These are phyloP conservation scores for Lipomyces chichibuensis DNA, from an alignment of 805 yeast genomes.

Conservation along the genomic window DNA sequence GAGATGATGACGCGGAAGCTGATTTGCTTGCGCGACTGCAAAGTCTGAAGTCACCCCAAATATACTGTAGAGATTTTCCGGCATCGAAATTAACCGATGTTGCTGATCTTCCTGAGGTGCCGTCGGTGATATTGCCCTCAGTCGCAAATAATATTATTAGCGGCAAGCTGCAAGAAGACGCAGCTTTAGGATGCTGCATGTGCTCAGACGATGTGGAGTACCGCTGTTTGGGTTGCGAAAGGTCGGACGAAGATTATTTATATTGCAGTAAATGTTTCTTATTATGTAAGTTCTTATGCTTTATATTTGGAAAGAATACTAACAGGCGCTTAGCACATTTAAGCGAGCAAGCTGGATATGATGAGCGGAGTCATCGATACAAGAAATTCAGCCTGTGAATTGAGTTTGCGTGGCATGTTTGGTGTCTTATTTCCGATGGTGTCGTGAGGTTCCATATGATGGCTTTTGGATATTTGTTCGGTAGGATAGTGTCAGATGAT, in stretches of 20 bases:
- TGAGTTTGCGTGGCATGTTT: background rate
- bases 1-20: background rate
- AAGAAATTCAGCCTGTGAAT: slow-evolving; percentile 15
- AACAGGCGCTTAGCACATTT: slow-evolving; percentile 21
- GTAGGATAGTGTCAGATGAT: background rate
- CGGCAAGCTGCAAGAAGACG: slow-evolving; percentile 29
- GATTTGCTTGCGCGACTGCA: slow-evolving; percentile 25
- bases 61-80: background rate
- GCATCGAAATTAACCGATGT: background rate
- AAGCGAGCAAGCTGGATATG: slow-evolving; percentile 33
- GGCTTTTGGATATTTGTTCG: background rate
- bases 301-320: background rate
- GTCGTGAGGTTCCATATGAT: background rate
- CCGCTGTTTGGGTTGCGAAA: slow-evolving; percentile 32
- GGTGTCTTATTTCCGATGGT: background rate
- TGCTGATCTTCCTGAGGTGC: slow-evolving; percentile 18
- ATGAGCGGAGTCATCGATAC: slow-evolving; percentile 31
- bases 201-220: slow-evolving; percentile 33
- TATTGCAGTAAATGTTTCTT: slow-evolving; percentile 34
- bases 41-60: slow-evolving; percentile 16
- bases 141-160: slow-evolving; percentile 14
- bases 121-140: slow-evolving; percentile 18
- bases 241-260: slow-evolving; percentile 31
- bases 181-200: slow-evolving; percentile 35
- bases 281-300: slow-evolving; percentile 19